phyloP scores from a whole-genome alignment of 2,329 filamentous ascomycete genomes.

The Xylariaceae sp. region DNA sequence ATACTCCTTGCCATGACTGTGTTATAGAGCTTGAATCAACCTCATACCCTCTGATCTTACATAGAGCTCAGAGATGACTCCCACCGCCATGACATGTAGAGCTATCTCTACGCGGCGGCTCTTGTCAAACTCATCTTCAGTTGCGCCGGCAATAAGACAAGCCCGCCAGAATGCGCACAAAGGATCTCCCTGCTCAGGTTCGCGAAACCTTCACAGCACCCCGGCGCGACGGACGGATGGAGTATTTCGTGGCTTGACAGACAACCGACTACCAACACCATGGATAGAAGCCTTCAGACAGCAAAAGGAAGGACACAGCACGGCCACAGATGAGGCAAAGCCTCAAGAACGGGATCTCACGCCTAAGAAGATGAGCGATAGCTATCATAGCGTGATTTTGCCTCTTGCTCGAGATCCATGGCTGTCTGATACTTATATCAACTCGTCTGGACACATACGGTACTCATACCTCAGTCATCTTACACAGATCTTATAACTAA shows the following conservation, averaged over 20 bases:
- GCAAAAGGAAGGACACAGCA: conserved; percentile 42
- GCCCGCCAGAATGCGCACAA: too few species aligned
- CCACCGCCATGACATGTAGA: conserved; percentile 16
- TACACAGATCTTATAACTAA: background rate
- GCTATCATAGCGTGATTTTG: conserved; percentile 64
- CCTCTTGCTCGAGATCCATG: conserved; percentile 71
- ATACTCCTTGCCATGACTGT: background rate
- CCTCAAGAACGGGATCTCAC: conserved; percentile 50
- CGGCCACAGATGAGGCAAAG: conserved; percentile 20
- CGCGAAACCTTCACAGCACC: conserved; percentile 19
- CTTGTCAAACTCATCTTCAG: too few species aligned
- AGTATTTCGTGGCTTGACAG: conserved; percentile 35
- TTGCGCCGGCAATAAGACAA: too few species aligned
- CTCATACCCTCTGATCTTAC: too few species aligned
- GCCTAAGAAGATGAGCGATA: conserved; percentile 68
- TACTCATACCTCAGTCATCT: conserved; percentile 30
- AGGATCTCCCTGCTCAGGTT: too few species aligned
- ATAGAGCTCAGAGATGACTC: background rate
- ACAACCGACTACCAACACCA: conserved; percentile 43
- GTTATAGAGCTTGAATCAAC: background rate
- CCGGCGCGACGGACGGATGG: conserved; percentile 30
- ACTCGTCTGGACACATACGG: conserved; percentile 70
- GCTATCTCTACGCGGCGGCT: conserved; percentile 1
- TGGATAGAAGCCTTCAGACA: conserved; percentile 65
- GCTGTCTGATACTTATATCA: conserved; percentile 74